Evolutionary conservation across 2,329 filamentous ascomycete species (phyloP).

Genomic region (Trichoderma sp.): DNA sequence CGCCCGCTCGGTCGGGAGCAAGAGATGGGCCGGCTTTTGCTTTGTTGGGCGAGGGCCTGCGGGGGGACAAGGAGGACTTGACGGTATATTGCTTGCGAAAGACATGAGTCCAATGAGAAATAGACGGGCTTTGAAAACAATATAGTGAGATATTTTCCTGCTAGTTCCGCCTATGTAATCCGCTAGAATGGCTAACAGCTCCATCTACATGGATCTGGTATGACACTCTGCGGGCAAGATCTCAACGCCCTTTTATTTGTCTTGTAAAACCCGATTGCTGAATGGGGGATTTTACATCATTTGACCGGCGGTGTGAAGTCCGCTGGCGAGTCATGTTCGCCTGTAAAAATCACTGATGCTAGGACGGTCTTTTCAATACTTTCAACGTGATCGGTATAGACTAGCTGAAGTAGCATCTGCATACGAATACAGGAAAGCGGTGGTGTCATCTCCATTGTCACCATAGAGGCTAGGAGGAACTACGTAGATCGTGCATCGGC

Average conservation of each 20-base stretch:
- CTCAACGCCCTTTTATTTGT: not conserved
- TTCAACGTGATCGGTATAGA: not conserved
- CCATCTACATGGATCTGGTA: not conserved
- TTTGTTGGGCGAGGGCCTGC: not conserved
- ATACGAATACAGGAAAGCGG: not conserved
- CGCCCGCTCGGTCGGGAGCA: conserved; percentile 15
- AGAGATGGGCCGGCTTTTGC: conserved; percentile 5
- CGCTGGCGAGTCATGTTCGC: not conserved
- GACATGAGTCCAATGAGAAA: not conserved
- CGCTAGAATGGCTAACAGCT: not conserved
- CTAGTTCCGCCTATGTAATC: not conserved
- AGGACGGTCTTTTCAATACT: not conserved
- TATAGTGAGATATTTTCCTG: not conserved
- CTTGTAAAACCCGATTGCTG: not conserved
- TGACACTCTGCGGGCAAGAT: not conserved
- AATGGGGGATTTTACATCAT: not conserved
- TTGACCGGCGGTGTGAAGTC: not conserved
- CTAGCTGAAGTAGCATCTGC: not conserved
- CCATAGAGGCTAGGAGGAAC: not conserved
- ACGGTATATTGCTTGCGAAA: not conserved
- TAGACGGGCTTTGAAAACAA: not conserved
- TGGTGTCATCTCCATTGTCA: not conserved
- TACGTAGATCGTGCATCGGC: not conserved
- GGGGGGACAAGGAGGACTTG: not conserved
- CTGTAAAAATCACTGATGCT: not conserved